Base-by-base conservation (phyloP, 2,329 filamentous ascomycete species). In the Mollisiaceae sp. region DNA sequence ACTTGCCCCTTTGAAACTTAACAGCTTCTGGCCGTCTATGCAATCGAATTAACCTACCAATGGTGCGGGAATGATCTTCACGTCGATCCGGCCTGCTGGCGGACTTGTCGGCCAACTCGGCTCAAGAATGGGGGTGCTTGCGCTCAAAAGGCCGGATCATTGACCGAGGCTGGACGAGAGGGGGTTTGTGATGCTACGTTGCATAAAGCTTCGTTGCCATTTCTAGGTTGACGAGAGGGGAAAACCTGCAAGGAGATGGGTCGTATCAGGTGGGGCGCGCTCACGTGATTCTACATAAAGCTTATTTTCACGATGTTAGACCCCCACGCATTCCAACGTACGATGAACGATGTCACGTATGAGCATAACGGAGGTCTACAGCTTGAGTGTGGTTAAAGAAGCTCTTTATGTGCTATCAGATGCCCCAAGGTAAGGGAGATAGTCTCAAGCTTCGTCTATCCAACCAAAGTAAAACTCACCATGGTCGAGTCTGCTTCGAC, bases 121-220 rank as follows among this genome's bases (percentile, higher is more conserved):
- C 14, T 32, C 35, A 59, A 54, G 22, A 39, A 60, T 63, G 60
- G 56, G 55, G 43, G 15, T 18, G 27, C 6, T 32, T 32, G 27
- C 27, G 27, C 27, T 32, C 27, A 32, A 32, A 3, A 3, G 22
- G 45, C 22, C 20, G 12, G 11, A 8, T 50, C 22, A 18, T 27
- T 9, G 22, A 50, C 45, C n/a, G 24, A n/a, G n/a, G 24, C n/a
- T 50, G 45, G 27, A 47, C 12, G 32, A 58, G 32, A 36, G 22
- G 27, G 4, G 35, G 32, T 12, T 22, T 57, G 22, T 27, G 45
- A 64, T 66, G 59, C 36, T 55, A 66, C 61, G 61, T 66, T 66
- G 61, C 65, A 64, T 39, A n/a, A 36, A 5, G 4, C 2, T 52
- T 22, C 14, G n/a, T 4, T 22, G 11, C 38, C 2, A 2, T 4